phyloP scores from a whole-genome alignment of 2,329 filamentous ascomycete genomes.

The Malbranchea zuffiana region DNA sequence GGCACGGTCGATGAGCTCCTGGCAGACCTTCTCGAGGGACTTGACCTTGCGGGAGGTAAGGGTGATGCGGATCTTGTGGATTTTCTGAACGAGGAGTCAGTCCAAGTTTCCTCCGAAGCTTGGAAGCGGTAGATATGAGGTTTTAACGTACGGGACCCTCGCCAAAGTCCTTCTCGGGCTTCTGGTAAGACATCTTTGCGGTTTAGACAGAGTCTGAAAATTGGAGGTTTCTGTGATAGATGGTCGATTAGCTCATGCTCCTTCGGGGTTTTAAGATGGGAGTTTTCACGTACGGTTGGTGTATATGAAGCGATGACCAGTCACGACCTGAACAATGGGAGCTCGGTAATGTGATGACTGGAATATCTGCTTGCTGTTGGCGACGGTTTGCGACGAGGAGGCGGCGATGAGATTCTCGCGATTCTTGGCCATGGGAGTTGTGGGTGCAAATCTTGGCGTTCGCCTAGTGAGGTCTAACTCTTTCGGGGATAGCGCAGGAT shows the following conservation, averaged over 20 bases:
- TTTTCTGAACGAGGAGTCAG: constrained; percentile 49
- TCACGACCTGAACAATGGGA: constrained; percentile 69
- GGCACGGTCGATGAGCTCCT: constrained; percentile 95
- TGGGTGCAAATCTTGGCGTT: constrained; percentile 20
- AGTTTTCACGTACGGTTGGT: too few species aligned
- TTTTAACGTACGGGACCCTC: constrained; percentile 62
- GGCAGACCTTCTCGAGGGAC: constrained; percentile 95
- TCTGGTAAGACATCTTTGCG: constrained; percentile 80
- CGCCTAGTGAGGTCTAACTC: too few species aligned
- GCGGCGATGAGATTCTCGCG: neutral
- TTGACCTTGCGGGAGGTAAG: constrained; percentile 89
- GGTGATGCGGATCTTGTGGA: constrained; percentile 98
- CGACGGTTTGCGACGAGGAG: too few species aligned
- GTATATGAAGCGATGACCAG: constrained; percentile 36
- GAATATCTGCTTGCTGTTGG: too few species aligned
- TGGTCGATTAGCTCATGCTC: constrained; percentile 1
- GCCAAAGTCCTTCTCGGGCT: constrained; percentile 86
- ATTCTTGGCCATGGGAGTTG: neutral
- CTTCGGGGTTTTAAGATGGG: too few species aligned
- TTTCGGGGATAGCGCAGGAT: too few species aligned
- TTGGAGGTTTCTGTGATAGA: neutral
- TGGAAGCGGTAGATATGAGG: neutral
- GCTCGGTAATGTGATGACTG: constrained; percentile 77
- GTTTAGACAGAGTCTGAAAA: constrained; percentile 10
- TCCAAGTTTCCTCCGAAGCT: neutral